Evolutionary conservation across 208 protist species (phyloP), one percentile per base, ranked within the genome.

Genomic region (Acanthamoeba healyi): DNA sequence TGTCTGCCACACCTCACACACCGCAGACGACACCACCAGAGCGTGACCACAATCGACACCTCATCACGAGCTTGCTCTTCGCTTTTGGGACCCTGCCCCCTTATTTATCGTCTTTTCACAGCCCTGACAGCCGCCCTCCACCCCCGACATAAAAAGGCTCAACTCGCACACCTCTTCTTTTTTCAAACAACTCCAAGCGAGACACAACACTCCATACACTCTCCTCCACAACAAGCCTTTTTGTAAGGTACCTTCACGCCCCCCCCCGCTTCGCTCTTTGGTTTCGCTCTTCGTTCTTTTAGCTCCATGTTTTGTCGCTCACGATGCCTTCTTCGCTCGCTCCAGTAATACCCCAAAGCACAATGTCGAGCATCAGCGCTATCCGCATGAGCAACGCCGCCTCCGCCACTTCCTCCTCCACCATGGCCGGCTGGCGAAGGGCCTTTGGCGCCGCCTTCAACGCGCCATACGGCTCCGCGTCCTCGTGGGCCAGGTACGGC

Each of bases 381-480:
- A 26, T 74, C 34, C n/a, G 65, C 65, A 34, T n/a, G 54, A 79
- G 6, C 88, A 54, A 12, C 61, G 56, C 44, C 32, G 14, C n/a
- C 38, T 79, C 26, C 42, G 12, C 29, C 56, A 92, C 74, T 17
- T n/a, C 38, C 22, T 5, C 72, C 6, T 44, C 63, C 17, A 70
- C 63, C 32, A 38, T 36, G 12, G 74, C 42, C n/a, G 10, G 42
- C 29, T 84, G 74, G 74, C 74, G 74, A 84, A 6, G 44, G 15
- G 74, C 74, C 42, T 84, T 84, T 5, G 42, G 40, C 24, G 40
- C 40, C n/a, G 74, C 74, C 74, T 84, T 84, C 74, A 22, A 84
- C 74, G 74, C 74, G 10, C 74, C 74, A 1, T 84, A 84, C 40
- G 74, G 74, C 44, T 46, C 74, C 26, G 36, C 74, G 24, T 54